Evolutionary conservation across 768 basidiomycete genomes (phyloP).

Genomic region (Hebeloma cylindrosporum): DNA sequence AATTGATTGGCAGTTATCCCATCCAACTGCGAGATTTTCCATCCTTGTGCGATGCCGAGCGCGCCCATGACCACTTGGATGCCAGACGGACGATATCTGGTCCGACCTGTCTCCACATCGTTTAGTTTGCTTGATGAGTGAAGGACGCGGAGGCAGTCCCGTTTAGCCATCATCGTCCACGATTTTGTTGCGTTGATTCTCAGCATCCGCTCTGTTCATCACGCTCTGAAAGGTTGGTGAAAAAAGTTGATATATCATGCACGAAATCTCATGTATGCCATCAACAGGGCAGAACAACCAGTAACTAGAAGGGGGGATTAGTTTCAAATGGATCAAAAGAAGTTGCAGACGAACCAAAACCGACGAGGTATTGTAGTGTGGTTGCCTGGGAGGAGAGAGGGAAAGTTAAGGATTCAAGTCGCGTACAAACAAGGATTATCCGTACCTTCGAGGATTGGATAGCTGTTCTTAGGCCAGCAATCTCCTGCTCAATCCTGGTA

Average conservation of each 20-base stretch:
- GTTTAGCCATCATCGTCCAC: too few species aligned
- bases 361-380: constrained; percentile 84
- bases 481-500: constrained; percentile 95
- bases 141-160: too few species aligned
- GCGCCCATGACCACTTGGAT: too few species aligned
- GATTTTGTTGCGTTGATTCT: too few species aligned
- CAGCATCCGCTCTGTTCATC: too few species aligned
- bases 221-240: too few species aligned
- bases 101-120: too few species aligned
- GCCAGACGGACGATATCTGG: too few species aligned
- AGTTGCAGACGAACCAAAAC: constrained; percentile 61
- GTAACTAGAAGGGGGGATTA: constrained; percentile 53
- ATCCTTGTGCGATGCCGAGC: too few species aligned
- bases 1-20: too few species aligned
- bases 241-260: constrained; percentile 26
- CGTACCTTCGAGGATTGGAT: constrained; percentile 84
- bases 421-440: constrained; percentile 1
- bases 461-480: constrained; percentile 78
- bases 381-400: constrained; percentile 53
- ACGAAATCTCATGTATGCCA: constrained; percentile 84
- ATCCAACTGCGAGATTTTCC: too few species aligned
- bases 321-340: background rate
- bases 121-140: too few species aligned
- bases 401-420: background rate
- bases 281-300: constrained; percentile 80